Evolutionary conservation across 768 basidiomycete genomes (phyloP), one percentile per base, ranked within the genome.

Genomic region (Hortiboletus flavorubellus): DNA sequence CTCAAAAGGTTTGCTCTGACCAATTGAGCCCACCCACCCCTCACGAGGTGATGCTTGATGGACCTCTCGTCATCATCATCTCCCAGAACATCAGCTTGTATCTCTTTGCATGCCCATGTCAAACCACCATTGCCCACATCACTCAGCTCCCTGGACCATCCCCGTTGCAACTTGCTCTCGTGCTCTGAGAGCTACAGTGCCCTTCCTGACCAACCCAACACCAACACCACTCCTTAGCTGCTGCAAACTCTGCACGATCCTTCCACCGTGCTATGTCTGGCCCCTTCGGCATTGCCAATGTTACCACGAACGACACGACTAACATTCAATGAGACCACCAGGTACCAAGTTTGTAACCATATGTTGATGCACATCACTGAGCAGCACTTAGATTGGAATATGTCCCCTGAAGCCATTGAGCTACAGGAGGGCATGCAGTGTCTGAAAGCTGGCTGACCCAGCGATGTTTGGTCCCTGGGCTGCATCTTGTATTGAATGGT

Each of bases 401-500:
- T 99, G 96, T 94, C 93, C 51, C 96, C 96, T 0, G 96, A 99
- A 72, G 93, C 96, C 12, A 93, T 99, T 51, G 91, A 94, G 66
- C 75, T 90, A 21, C 86, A 86, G 5, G 91, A 90, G 53, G 92
- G 88, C 40, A 90, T 86, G 85, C 82, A 89, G 12, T 82, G 92
- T 26, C 82, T 96, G 54, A 97, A 96, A 77, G 93, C 98, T 49
- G 97, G 96, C 4, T 87, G 95, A 23, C 86, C 94, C 0, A 93
- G 91, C 50, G 96, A 99, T 69, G 92, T 99, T 40, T 99, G 96
- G 96, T 97, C 94, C 3, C 77, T 99, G 2, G 96, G 96, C 2
- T 96, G 93, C 71, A 99, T 99, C 66, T 78, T 98, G 33, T 98
- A 99, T 73, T 96, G 98, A 67, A 98, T 99, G 93, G 82, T 98